Base-by-base conservation (phyloP, 129 eudicot genomes). In the Silybum marianum region DNA sequence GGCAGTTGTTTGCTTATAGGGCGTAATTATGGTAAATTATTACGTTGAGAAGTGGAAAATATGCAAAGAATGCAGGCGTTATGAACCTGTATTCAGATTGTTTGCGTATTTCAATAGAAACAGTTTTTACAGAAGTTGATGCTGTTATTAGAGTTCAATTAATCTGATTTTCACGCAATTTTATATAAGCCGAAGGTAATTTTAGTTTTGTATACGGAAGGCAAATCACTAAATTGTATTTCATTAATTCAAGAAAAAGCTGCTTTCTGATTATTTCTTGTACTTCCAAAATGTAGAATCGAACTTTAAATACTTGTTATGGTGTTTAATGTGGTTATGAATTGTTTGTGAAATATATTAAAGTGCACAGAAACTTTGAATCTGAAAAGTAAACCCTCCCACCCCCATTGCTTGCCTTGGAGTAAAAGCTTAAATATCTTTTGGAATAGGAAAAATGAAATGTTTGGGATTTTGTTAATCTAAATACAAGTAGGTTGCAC, bases 1-100 rank as follows among this genome's bases (percentile, higher is more conserved):
- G 40, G 63, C 42, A 19, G 16, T n/a, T 72, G 46, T 34, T 63
- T 21, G 34, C 51, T 44, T 66, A 4, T 23, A 9, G 63, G 30
- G 70, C 30, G 8, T 28, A 28, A 46, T 44, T 48, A 24, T 46
- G 46, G 40, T 69, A 30, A 34, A 13, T 34, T 26, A 30, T 78
- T 67, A 68, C 42, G 63, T n/a, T 38, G 7, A 68, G 80, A 77
- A 54, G 28, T 75, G 19, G 79, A 30, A 38, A 40, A 44, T 38
- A 39, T 79, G 30, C 40, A 51, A 25, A 32, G 39, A 69, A 69
- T 16, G 9, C 9, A 58, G 66, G 10, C 23, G 66, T 58, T n/a
- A 58, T 58, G 10, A 58, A 14, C 66, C 66, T 58, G 54, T 18
- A 2, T 58, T 28, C 46, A 76, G 51, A 28, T 34, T 32, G 28